Evolutionary conservation across 768 basidiomycete species (phyloP), one percentile per base, ranked within the genome.

Genomic region (Serendipita vermifera): DNA sequence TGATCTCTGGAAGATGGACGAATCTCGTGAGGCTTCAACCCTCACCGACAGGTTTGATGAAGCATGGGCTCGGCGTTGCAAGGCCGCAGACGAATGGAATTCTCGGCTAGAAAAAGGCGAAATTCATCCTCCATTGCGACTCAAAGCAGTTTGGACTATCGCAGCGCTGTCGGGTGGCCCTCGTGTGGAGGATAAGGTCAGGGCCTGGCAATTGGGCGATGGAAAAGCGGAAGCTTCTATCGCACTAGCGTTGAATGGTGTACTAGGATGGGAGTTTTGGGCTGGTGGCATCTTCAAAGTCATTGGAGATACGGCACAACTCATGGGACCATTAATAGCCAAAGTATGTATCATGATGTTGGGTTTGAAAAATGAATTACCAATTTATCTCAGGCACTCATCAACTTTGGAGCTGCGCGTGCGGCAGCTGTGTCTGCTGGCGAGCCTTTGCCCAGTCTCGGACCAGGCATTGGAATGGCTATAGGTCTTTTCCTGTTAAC

Each of bases 1-100:
- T 1, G 87, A 89, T 67, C 67, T 87, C 11, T 86, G 83, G 83
- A 79, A 77, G 63, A 69, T 87, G 59, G 77, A 78, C 56, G 64
- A 71, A 3, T 62, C 72, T 3, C 73, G 75, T 29, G 74, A 81
- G 61, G 70, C 78, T 14, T 75, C 72, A 0, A 58, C 62, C 17
- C 70, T 87, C 27, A 75, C 80, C 2, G 67, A 69, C 9, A 70
- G 71, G 60, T 73, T 88, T 24, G 76, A 85, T 56, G 71, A 66
- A 13, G 71, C 80, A 5, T 83, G 82, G 74, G 70, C 64, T 3
- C 65, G 64, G 5, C 73, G 84, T 38, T 71, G 75, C 17, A 51
- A 64, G 20, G 71, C 68, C 2, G 81, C 83, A 0, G 63, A 72
- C 5, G 69, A 72, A n/a, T 83, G 79, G 78, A 84, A 85, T 62